Conservation (phyloP, 805 yeast genomes). For the Wickerhamomyces strasburgensis region DNA sequence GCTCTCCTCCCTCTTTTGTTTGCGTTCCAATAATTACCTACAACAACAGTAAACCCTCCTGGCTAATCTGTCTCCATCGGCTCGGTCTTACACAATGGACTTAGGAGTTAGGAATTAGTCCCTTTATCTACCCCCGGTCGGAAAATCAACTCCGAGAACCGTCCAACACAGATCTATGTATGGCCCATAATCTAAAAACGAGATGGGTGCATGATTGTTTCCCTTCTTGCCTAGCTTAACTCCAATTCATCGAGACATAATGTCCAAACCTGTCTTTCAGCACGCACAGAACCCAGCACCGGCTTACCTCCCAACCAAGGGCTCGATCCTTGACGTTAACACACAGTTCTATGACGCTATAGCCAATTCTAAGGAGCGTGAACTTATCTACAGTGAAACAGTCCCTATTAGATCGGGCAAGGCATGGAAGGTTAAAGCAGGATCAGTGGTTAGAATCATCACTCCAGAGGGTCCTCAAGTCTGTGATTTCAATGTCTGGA, state of each 20-base stretch:
- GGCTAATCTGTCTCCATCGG: too few relatives aligned
- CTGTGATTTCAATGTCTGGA: conserved; percentile 66
- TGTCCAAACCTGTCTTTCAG: conserved; percentile 21
- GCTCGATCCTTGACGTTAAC: conserved; percentile 49
- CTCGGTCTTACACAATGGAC: too few relatives aligned
- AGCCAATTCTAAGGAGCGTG: conserved; percentile 37
- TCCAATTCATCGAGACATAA: not conserved
- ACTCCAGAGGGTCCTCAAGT: conserved; percentile 71
- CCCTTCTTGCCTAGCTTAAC: too few relatives aligned
- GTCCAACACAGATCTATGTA: too few relatives aligned
- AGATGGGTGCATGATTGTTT: too few relatives aligned
- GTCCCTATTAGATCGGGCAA: conserved; percentile 54
- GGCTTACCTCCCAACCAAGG: conserved; percentile 53
- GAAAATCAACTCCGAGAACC: too few relatives aligned
- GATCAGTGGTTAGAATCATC: conserved; percentile 51
- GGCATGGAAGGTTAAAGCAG: conserved; percentile 61
- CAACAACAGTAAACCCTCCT: too few relatives aligned
- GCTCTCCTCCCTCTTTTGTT: too few relatives aligned
- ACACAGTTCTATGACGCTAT: conserved; percentile 41
- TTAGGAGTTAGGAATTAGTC: too few relatives aligned
- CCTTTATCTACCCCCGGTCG: too few relatives aligned
- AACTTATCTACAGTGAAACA: conserved; percentile 35
- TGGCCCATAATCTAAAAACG: too few relatives aligned
- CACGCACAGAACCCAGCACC: conserved; percentile 38
- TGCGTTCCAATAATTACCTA: too few relatives aligned